Evolutionary conservation across 2,329 filamentous ascomycete genomes (phyloP), one percentile per base, ranked within the genome.

Genomic region (Sarocladium oryzae): DNA sequence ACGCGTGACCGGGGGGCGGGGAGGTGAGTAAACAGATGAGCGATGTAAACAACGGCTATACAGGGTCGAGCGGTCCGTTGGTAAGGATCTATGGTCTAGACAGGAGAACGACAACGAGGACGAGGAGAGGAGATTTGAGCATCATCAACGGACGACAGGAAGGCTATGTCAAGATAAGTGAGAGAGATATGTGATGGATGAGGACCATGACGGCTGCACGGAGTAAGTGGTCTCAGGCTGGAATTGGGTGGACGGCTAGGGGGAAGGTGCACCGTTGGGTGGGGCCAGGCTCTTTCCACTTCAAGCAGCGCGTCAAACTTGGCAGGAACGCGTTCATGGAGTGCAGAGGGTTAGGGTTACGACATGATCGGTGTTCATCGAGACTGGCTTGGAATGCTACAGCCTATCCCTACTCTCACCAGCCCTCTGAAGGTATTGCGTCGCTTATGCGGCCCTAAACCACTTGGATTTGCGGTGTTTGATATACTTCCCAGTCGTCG

Each of bases 401-500:
- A 28, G 21, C 4, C 24, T 30, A 21, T 45, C 24, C 40, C 40
- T 45, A 7, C 8, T 30, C 40, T 28, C 20, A 28, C 40, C 40
- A 45, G 18, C 40, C 40, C 18, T 24, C 21, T 30, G 5, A 21
- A 45, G 23, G 16, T 23, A 40, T 40, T 40, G 26, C 24, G 30
- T n/a, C 16, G 16, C 18, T 38, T 35, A 35, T 18, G 13, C 48
- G 43, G 13, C 41, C 23, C 16, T 35, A 46, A 11, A 24, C 43
- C 8, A 52, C 51, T 35, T 52, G 32, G 24, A 52, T 52, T 35
- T 52, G 43, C 18, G 51, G 51, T 20, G 45, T 49, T 11, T 33
- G 32, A 36, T 49, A 52, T 24, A 52, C 45, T 11, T 46, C 51
- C 51, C 60, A 30, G 40, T 7, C 28, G 28, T 62, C 48, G 60